Evolutionary conservation across 129 eudicot species (phyloP), one percentile per base, ranked within the genome.

Genomic region (Heracleum sosnowskyi): DNA sequence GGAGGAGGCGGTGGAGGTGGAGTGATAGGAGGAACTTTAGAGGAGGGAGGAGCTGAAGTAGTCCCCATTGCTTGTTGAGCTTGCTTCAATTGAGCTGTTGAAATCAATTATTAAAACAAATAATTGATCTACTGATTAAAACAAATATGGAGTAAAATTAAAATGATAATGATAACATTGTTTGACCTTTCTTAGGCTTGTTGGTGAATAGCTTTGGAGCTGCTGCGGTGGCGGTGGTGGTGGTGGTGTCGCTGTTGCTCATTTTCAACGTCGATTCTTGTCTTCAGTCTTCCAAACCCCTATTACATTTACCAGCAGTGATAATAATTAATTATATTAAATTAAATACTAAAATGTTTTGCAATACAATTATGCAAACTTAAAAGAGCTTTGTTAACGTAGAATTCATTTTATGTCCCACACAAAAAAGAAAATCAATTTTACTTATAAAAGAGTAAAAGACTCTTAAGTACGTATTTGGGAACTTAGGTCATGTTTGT

Each of bases 111-210:
- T 36, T 36, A 22, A 20, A 20, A 51, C 4, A 16, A 51, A 53
- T 17, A 49, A 49, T 49, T 18, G 57, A 49, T 49, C 2, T 2
- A 39, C 20, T 55, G 60, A 44, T 11, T 20, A 40, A 9, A 80
- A 37, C 28, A 7, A 62, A 11, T n/a, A n/a, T n/a, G n/a, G n/a
- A n/a, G n/a, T n/a, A n/a, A n/a, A n/a, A n/a, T n/a, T n/a, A n/a
- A 8, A 33, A 31, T n/a, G 24, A 17, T 49, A 8, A 17, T 15
- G 16, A 47, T 47, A 47, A 47, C 16, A 47, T 4, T 11, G 11
- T 8, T 41, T 41, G 45, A 41, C 97, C 85, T 89, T 91, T 91
- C 86, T 87, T 91, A n/a, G 95, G 97, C 75, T 87, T 92, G 84
- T 88, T 82, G 46, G 77, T 73, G 77, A 81, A 89, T 33, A 92